These are phyloP conservation scores for Wickerhamomyces ciferrii DNA, from an alignment of 805 yeast genomes.

Conservation along the genomic window DNA sequence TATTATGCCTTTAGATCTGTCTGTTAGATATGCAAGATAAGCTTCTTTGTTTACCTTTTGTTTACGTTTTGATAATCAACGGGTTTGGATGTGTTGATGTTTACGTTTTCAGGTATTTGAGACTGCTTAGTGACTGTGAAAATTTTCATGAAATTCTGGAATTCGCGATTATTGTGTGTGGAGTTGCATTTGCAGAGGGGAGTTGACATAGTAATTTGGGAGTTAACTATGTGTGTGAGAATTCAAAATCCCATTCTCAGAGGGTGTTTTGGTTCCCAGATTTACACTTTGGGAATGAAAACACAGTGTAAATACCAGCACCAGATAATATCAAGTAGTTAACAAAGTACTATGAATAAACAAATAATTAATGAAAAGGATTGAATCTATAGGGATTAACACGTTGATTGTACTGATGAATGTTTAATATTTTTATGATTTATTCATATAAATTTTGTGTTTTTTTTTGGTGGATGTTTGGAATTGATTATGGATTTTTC, in stretches of 20 bases:
- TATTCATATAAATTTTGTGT: too few relatives aligned
- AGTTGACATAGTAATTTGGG: too few relatives aligned
- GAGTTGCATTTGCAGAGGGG: not conserved
- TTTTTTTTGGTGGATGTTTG: too few relatives aligned
- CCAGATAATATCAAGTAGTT: too few relatives aligned
- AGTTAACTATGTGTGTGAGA: too few relatives aligned
- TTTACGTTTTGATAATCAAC: not conserved
- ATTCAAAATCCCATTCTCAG: not conserved
- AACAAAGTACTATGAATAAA: too few relatives aligned
- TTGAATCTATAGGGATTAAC: too few relatives aligned
- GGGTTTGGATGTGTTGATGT: constrained; percentile 16
- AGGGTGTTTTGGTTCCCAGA: not conserved
- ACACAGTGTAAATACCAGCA: not conserved
- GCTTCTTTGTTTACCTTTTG: not conserved
- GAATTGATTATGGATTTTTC: too few relatives aligned
- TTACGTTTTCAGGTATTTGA: constrained; percentile 7
- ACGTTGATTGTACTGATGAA: too few relatives aligned
- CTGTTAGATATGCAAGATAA: not conserved
- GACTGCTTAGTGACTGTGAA: constrained; percentile 29
- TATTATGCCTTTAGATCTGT: not conserved
- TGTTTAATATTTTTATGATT: too few relatives aligned
- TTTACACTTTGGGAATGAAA: not conserved
- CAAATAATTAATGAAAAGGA: too few relatives aligned
- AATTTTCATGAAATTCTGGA: constrained; percentile 13
- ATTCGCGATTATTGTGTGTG: not conserved